Conservation (phyloP, 208 protist genomes). For the Trypanosoma melophagium region DNA sequence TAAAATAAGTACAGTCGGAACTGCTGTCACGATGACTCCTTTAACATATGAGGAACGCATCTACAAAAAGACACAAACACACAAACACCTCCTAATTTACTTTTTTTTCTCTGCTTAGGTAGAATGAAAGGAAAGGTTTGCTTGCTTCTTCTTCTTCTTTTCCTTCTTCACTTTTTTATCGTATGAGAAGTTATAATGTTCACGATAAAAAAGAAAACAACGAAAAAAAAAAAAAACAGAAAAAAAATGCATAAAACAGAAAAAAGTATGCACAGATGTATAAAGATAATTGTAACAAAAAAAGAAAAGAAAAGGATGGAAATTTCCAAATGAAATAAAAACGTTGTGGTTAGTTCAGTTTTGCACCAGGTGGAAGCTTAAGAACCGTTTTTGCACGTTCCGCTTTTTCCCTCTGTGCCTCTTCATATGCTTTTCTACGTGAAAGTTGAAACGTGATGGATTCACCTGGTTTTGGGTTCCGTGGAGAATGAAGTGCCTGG, state of each 20-base stretch:
- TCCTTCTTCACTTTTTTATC: no score
- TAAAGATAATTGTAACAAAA: not conserved
- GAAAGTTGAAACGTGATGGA: slow-evolving; percentile 78
- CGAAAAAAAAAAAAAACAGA: not conserved
- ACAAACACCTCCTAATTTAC: not conserved
- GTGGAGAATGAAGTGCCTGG: slow-evolving; percentile 78
- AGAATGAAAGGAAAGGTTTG: no score
- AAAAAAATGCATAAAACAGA: not conserved
- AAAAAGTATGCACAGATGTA: slow-evolving; percentile 6
- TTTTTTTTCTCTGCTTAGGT: not conserved
- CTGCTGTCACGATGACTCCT: not conserved
- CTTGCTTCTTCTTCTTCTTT: no score
- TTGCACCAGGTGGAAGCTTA: slow-evolving; percentile 40
- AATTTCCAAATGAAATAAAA: slow-evolving; percentile 6
- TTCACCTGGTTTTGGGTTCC: slow-evolving; percentile 71
- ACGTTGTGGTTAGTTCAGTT: slow-evolving; percentile 26
- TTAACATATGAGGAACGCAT: slow-evolving; percentile 15
- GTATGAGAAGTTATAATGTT: no score
- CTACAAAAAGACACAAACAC: not conserved
- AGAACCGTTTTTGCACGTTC: slow-evolving; percentile 50
- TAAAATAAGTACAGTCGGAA: slow-evolving; percentile 22
- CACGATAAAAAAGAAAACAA: no score
- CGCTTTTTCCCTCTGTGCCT: slow-evolving; percentile 46
- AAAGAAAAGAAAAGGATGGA: not conserved
- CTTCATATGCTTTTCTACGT: slow-evolving; percentile 64